phyloP scores from a whole-genome alignment of 495 filamentous ascomycete genomes.

The Penicillium lividum region DNA sequence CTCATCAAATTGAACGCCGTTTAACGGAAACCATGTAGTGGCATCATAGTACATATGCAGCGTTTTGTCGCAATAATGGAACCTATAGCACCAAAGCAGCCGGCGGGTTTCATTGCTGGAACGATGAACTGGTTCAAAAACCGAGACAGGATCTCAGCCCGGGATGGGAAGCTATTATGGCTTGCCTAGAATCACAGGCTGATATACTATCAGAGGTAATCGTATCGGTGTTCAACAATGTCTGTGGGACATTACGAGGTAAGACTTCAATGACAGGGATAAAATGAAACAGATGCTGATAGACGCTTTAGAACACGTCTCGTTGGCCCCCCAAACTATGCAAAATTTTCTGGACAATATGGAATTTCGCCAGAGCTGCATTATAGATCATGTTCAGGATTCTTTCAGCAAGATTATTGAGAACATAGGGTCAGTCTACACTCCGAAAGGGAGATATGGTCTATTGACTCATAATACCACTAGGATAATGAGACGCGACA shows the following conservation, averaged over 20 bases:
- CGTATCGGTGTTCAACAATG: too few relatives aligned
- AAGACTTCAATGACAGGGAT: too few relatives aligned
- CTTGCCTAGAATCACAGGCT: too few relatives aligned
- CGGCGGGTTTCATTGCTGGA: neutral
- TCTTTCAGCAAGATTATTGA: too few relatives aligned
- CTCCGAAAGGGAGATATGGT: neutral
- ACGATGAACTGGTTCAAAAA: neutral
- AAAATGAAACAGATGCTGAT: too few relatives aligned
- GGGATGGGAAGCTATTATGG: neutral
- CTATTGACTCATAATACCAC: neutral
- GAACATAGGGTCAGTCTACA: neutral
- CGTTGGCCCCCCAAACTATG: too few relatives aligned
- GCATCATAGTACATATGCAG: neutral
- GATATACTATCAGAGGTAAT: too few relatives aligned
- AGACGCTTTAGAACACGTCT: too few relatives aligned
- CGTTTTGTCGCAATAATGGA: neutral
- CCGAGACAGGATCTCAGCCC: neutral
- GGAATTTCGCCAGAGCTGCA: too few relatives aligned
- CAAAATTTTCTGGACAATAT: too few relatives aligned
- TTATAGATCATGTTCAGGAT: too few relatives aligned
- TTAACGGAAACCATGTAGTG: neutral
- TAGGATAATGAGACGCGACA: conserved; percentile 1
- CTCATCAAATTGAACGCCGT: neutral
- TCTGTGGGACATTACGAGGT: too few relatives aligned
- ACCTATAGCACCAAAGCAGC: neutral